Percentiles rank a stretch among this genome's conserved stretches.
phyloP scores from a whole-genome alignment of 352 stramenopile species.

The Phytophthora podocarpi region DNA sequence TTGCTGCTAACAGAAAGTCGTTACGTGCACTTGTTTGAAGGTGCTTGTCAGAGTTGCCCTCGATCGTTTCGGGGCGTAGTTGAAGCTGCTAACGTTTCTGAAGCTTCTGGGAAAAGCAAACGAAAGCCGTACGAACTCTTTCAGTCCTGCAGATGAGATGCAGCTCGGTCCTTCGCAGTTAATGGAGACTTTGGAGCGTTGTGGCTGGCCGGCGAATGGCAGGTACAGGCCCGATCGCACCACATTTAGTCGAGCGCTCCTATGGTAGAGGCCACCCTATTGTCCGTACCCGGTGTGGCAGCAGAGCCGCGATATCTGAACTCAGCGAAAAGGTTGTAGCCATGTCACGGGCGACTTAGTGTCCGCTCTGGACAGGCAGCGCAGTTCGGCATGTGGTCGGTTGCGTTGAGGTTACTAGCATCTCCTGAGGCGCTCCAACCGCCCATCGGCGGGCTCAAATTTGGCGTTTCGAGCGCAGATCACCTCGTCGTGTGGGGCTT shows the following conservation, averaged over 20 bases:
- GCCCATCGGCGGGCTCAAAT: constrained; percentile 3
- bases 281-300: too few species aligned
- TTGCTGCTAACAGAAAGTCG: constrained; percentile 3
- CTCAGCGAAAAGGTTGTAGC: constrained; percentile 9
- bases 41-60: not conserved
- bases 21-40: constrained; percentile 1
- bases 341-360: constrained; percentile 19
- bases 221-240: too few species aligned
- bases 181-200: too few species aligned
- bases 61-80: constrained; percentile 2
- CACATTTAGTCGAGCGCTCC: not conserved
- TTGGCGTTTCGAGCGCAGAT: constrained; percentile 31
- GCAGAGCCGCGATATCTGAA: constrained; percentile 11
- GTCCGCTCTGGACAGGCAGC: not conserved
- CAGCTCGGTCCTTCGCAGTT: constrained; percentile 22
- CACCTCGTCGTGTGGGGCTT: constrained; percentile 18
- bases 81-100: constrained; percentile 6
- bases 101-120: not conserved
- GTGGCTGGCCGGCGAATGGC: too few species aligned
- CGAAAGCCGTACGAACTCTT: not conserved
- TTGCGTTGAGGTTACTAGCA: constrained; percentile 30
- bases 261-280: not conserved
- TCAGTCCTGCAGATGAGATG: constrained; percentile 11
- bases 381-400: too few species aligned
- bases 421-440: not conserved